phyloP scores from a whole-genome alignment of 768 basidiomycete genomes.

The Leccinellum rugosiceps region DNA sequence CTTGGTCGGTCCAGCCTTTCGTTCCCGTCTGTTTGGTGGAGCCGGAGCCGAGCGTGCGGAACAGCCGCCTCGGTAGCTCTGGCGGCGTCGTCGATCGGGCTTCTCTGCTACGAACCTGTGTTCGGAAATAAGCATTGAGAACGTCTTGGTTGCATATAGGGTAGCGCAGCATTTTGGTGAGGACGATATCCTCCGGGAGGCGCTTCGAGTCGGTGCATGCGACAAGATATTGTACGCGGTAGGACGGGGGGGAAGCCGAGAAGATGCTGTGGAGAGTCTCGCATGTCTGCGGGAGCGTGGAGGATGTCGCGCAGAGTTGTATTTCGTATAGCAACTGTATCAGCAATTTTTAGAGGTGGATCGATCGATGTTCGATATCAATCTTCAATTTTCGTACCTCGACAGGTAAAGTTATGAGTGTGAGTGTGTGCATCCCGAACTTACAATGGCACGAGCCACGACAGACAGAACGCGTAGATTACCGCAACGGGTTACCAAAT shows the following conservation, averaged over 20 bases:
- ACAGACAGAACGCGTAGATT: background rate
- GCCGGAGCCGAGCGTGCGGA: conserved; percentile 47
- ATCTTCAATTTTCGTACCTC: conserved; percentile 28
- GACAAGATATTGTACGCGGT: conserved; percentile 67
- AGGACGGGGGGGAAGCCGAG: conserved; percentile 50
- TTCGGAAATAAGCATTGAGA: conserved; percentile 45
- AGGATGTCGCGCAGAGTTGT: conserved; percentile 66
- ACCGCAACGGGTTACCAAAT: background rate
- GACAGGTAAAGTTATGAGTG: conserved; percentile 31
- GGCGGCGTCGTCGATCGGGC: conserved; percentile 19
- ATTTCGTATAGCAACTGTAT: conserved; percentile 75
- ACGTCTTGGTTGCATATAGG: conserved; percentile 37
- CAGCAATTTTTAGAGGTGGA: conserved; percentile 2
- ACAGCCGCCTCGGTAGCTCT: conserved; percentile 66
- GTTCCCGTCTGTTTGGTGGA: background rate
- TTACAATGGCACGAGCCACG: background rate
- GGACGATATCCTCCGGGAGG: conserved; percentile 18
- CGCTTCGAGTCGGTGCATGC: conserved; percentile 25
- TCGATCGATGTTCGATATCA: background rate
- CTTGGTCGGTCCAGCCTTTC: conserved; percentile 42
- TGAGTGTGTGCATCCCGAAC: conserved; percentile 13
- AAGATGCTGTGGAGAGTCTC: conserved; percentile 53
- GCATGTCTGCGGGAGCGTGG: conserved; percentile 57
- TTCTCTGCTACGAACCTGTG: background rate
- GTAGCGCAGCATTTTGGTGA: conserved; percentile 49